A percentile compares a stretch with the other conserved stretches of the same genome.
Conservation (phyloP, 305 asterid species). For the Fraxinus sp. region DNA sequence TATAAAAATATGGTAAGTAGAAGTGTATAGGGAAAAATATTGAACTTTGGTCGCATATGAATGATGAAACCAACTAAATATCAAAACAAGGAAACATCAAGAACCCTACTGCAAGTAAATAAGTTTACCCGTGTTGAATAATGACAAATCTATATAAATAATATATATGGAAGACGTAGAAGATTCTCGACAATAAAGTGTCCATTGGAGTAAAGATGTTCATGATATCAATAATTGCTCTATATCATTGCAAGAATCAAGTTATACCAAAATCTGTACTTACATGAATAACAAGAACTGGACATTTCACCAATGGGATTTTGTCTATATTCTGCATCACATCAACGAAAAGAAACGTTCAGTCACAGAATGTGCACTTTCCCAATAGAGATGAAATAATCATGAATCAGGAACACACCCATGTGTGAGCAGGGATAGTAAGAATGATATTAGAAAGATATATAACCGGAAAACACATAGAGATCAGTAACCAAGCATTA, state of each 20-base stretch:
- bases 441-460: background rate
- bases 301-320: constrained; percentile 85
- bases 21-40: background rate
- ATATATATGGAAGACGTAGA: background rate
- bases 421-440: background rate
- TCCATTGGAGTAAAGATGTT: background rate
- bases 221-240: background rate
- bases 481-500: constrained; percentile 24
- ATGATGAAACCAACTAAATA: background rate
- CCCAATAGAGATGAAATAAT: background rate
- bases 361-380: background rate
- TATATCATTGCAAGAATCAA: background rate
- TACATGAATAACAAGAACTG: constrained; percentile 90
- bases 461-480: background rate
- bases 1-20: constrained; percentile 19
- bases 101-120: background rate
- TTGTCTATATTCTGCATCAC: constrained; percentile 88
- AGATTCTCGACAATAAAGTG: background rate
- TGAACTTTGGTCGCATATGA: background rate
- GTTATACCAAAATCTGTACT: constrained; percentile 21
- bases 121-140: background rate
- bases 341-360: constrained; percentile 2
- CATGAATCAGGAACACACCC: background rate
- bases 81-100: background rate
- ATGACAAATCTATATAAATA: background rate